phyloP scores from a whole-genome alignment of 2,329 filamentous ascomycete species.

The Aspergillus intermedius region DNA sequence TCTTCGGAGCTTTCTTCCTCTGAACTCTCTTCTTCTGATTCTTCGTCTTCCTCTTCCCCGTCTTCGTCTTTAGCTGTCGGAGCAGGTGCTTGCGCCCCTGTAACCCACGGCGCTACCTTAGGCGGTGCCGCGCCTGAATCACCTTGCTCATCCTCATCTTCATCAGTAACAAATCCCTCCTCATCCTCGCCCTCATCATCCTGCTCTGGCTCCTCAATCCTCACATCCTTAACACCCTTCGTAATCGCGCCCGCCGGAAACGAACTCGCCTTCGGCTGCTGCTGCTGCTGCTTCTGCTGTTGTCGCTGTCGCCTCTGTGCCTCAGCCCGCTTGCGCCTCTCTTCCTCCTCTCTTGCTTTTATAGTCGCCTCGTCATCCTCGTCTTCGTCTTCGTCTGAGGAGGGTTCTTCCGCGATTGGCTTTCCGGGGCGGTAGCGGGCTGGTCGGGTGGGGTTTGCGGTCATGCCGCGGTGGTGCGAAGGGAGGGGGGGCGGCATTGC shows the following conservation, averaged over 20 bases:
- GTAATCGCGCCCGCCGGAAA: slow-evolving; percentile 29
- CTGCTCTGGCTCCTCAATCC: slow-evolving; percentile 25
- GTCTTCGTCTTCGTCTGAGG: slow-evolving; percentile 46
- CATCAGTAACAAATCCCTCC: slow-evolving; percentile 57
- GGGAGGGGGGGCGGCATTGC: slow-evolving; percentile 41
- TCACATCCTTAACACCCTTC: slow-evolving; percentile 26
- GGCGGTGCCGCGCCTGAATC: slow-evolving; percentile 8
- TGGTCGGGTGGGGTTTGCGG: slow-evolving; percentile 76
- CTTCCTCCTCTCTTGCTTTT: slow-evolving; percentile 43
- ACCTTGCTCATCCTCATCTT: slow-evolving; percentile 35
- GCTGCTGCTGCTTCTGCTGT: slow-evolving; percentile 44
- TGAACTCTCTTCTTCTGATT: slow-evolving; percentile 37
- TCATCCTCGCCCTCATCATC: slow-evolving; percentile 43
- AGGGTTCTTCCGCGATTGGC: slow-evolving; percentile 45
- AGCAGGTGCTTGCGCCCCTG: slow-evolving; percentile 10
- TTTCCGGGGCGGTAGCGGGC: slow-evolving; percentile 84
- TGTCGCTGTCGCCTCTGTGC: slow-evolving; percentile 38
- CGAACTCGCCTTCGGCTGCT: slow-evolving; percentile 37
- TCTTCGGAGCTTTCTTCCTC: slow-evolving; percentile 54
- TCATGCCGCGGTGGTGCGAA: slow-evolving; percentile 62
- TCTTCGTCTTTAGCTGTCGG: background rate
- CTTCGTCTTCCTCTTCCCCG: slow-evolving; percentile 11
- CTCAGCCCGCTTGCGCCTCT: slow-evolving; percentile 30
- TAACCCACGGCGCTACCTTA: slow-evolving; percentile 9
- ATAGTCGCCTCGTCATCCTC: slow-evolving; percentile 54